Base-by-base conservation (phyloP, 495 filamentous ascomycete species). In the Usnea hakonensis region DNA sequence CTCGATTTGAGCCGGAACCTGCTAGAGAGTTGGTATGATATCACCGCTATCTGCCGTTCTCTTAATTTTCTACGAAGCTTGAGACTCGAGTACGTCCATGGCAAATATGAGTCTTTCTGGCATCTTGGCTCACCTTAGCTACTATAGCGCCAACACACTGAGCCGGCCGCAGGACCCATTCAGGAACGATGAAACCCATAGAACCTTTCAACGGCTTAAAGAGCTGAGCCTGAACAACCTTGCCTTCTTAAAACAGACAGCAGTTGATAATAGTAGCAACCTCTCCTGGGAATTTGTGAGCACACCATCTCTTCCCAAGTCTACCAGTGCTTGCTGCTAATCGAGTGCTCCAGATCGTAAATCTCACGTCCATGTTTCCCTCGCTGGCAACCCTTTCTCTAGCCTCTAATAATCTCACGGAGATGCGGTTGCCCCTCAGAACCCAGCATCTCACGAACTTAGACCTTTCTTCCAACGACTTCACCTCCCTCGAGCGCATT, bases 1-100 rank as follows among this genome's bases (percentile, higher is more conserved):
- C 79, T 98, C 36, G 93, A 97, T 71, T 73, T 98, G 38, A 91
- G 90, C 67, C 81, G 90, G 46, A 97, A 93, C 71, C 73, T 97
- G 54, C 83, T 97, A 66, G 82, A 84, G 61, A 73, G 71, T 19
- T 84, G 90, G 72, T 69, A 74, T 4, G 83, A 87, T 32, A 80
- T 96, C 26, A 78, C 81, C 46, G 73, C 79, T 21, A 88, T 98
- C 35, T 94, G 89, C 69, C 74, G 74, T 5, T 79, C 83, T 56
- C 74, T 97, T 10, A 76, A 81, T 32, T 71, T 72, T 43, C 68
- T 98, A 61, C 81, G 75, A 68, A 81, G 71, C 19, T 70, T 98
- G 63, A 85, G 83, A 57, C 72, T 95, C 32, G 89, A 87, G 89
- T 94, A 73, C 69, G 81, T 77, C 3, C 30, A 9, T n/a, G 4